Conservation (phyloP, 495 filamentous ascomycete genomes). For the Aspergillus hancockii region DNA sequence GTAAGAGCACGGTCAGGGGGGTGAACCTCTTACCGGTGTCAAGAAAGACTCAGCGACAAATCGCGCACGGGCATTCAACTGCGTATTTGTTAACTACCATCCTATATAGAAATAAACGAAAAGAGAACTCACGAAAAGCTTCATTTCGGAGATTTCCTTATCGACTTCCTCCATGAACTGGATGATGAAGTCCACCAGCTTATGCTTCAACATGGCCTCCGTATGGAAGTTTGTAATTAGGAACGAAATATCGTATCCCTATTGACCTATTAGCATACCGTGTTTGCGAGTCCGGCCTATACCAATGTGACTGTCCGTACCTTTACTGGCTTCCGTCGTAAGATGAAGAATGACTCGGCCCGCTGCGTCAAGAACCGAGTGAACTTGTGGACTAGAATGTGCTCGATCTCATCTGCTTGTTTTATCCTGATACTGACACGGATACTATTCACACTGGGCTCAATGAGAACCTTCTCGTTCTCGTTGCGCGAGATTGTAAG, state of each 20-base stretch:
- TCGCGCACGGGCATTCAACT: constrained; percentile 96
- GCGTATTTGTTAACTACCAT: constrained; percentile 22
- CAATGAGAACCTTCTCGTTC: constrained; percentile 86
- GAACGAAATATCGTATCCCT: constrained; percentile 99
- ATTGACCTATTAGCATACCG: constrained; percentile 17
- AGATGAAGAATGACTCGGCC: constrained; percentile 96
- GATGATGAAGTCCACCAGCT: constrained; percentile 97
- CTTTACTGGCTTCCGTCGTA: constrained; percentile 93
- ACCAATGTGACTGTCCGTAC: constrained; percentile 43
- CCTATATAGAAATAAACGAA: constrained; percentile 17
- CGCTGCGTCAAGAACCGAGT: constrained; percentile 93
- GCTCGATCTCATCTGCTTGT: constrained; percentile 98
- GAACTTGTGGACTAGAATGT: constrained; percentile 97
- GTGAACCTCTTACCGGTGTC: constrained; percentile 70
- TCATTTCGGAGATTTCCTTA: constrained; percentile 99
- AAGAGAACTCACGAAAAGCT: constrained; percentile 81
- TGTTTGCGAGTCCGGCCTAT: neutral
- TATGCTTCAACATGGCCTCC: constrained; percentile 97
- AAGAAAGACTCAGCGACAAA: constrained; percentile 98
- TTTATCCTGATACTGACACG: constrained; percentile 97
- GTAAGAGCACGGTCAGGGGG: neutral
- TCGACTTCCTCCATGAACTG: constrained; percentile 99
- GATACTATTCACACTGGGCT: constrained; percentile 94
- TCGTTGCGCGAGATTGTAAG: constrained; percentile 88
- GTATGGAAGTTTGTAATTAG: constrained; percentile 98